These are phyloP conservation scores for Volutella citrinella DNA, from an alignment of 2,329 filamentous ascomycete species.

Conservation along the genomic window DNA sequence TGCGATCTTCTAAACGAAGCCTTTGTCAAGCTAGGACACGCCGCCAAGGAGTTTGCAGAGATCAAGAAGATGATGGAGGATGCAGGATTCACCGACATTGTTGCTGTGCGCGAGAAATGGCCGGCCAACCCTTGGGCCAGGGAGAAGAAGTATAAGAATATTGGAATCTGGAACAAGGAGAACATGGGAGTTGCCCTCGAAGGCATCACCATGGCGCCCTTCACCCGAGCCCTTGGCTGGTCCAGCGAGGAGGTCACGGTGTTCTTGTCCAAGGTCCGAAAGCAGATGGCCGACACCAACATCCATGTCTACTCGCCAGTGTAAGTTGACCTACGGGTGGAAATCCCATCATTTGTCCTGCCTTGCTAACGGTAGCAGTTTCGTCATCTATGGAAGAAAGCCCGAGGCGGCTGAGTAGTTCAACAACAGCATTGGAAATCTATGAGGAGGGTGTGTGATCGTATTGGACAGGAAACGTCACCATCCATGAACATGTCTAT, in stretches of 20 bases:
- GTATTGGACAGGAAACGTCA: too few species aligned
- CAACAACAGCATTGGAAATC: too few species aligned
- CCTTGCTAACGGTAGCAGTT: not conserved
- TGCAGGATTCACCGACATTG: conserved; percentile 18
- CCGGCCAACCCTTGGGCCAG: conserved; percentile 17
- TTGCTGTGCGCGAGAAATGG: conserved; percentile 14
- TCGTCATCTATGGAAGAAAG: conserved; percentile 13
- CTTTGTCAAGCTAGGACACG: conserved; percentile 18
- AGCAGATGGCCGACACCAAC: conserved; percentile 6
- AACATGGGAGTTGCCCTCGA: conserved; percentile 15
- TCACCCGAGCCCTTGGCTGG: conserved; percentile 16
- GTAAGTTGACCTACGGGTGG: too few species aligned
- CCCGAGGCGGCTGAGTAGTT: too few species aligned
- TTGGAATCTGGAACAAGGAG: conserved; percentile 14
- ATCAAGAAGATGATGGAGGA: conserved; percentile 13
- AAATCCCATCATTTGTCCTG: not conserved
- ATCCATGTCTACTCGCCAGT: conserved; percentile 15
- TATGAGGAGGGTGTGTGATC: too few species aligned
- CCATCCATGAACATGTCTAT: too few species aligned
- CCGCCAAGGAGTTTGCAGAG: conserved; percentile 13
- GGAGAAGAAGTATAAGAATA: conserved; percentile 14
- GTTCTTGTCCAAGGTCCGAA: conserved; percentile 14
- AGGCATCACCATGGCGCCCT: conserved; percentile 15
- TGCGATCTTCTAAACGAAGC: conserved; percentile 17
- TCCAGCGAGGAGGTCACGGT: conserved; percentile 7